Evolutionary conservation across 176 grass and related monocot species (phyloP), one percentile per base, ranked within the genome.

Genomic region (Canna indica): DNA sequence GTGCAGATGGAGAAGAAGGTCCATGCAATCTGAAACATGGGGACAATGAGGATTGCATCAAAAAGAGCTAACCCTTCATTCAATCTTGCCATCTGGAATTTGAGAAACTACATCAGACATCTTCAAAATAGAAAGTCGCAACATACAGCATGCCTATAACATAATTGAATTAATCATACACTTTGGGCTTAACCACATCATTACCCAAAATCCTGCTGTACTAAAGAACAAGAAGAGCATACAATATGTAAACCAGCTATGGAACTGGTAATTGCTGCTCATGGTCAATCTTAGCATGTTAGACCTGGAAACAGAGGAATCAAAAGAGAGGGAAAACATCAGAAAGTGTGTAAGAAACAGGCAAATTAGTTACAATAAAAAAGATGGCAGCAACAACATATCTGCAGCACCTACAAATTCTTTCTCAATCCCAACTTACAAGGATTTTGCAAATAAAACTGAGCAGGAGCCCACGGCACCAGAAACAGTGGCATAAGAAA

Each of bases 11-110:
- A 97, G 72, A 97, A 93, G 77, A 97, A 97, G 70, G 94, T 97
- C 94, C 94, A 97, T 70, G 86, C 94, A 87, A 97, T 92, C 81
- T 97, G 94, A 80, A 97, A 93, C 89, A 97, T 97, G 36, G 89
- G 94, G 64, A 97, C 86, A 63, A 97, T 92, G 62, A 97, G 71
- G 82, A 97, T 97, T 77, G 86, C 94, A 81, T 97, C 94, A 75
- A 97, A 97, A 44, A 82, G 80, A 78, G 94, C 90, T 59, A 97
- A 83, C 33, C 94, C 94, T 68, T 97, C 94, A 77, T 97, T 97
- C 78, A 97, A 78, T 75, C 89, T 92, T 26, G 89, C 84, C 89
- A 97, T 97, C 94, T 97, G 84, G 76, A 22, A 80, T 67, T 76
- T 34, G 17, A 70, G 67, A 58, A 69, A 39, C 64, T 77, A 25